A percentile compares a stretch with the other conserved stretches of the same genome.
Conservation (phyloP, 768 basidiomycete genomes). For the Paxillus rubicundulus region DNA sequence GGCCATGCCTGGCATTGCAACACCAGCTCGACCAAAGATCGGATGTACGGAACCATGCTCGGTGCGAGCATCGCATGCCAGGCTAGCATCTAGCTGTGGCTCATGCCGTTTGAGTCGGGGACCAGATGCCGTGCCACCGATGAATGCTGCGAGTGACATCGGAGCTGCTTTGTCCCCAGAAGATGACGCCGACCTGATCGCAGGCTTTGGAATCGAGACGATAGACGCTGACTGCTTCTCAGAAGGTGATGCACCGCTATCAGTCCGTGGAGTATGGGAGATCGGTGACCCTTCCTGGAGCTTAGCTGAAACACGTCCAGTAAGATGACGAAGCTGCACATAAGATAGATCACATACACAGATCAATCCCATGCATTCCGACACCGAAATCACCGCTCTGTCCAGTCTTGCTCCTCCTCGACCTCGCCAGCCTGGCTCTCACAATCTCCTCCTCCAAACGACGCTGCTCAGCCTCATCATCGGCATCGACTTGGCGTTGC, state of each 20-base stretch:
- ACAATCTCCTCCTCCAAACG: slow-evolving; percentile 58
- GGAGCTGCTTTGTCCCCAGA: slow-evolving; percentile 37
- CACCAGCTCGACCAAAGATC: slow-evolving; percentile 68
- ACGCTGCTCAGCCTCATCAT: slow-evolving; percentile 74
- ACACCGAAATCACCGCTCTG: slow-evolving; percentile 38
- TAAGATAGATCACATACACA: slow-evolving; percentile 27
- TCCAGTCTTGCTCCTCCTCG: slow-evolving; percentile 35
- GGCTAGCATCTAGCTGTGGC: slow-evolving; percentile 65
- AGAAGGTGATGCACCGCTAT: slow-evolving; percentile 6
- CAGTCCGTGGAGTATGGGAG: slow-evolving; percentile 7
- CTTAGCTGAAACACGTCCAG: slow-evolving; percentile 16
- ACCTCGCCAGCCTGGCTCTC: slow-evolving; percentile 45
- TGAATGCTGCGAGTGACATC: slow-evolving; percentile 78
- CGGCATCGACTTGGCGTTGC: slow-evolving; percentile 77
- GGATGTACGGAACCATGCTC: slow-evolving; percentile 61
- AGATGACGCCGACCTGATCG: slow-evolving; percentile 9
- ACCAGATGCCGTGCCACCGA: slow-evolving; percentile 74
- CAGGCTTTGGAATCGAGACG: slow-evolving; percentile 10
- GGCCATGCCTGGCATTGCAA: slow-evolving; percentile 75
- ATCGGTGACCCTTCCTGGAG: slow-evolving; percentile 14
- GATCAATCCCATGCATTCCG: slow-evolving; percentile 35
- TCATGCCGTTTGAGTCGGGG: slow-evolving; percentile 71
- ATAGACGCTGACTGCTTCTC: slow-evolving; percentile 6
- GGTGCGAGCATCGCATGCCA: slow-evolving; percentile 63
- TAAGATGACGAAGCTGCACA: not conserved